Percentiles rank a stretch among this genome's conserved stretches.
These are phyloP conservation scores for Prunus campanulata DNA, from an alignment of 306 rosid genomes.

Conservation along the genomic window DNA sequence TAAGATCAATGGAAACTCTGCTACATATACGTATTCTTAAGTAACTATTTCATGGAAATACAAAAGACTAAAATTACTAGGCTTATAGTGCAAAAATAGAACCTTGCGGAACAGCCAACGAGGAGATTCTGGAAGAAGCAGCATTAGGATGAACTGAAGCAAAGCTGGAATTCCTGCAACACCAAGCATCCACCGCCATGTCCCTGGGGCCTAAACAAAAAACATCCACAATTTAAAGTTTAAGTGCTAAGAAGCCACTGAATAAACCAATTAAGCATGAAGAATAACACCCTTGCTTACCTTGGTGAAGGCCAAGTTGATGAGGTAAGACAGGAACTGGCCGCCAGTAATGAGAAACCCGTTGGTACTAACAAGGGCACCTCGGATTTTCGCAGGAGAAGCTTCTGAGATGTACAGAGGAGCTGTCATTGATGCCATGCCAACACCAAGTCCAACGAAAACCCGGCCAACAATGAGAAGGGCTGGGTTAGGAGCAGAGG, in stretches of 20 bases:
- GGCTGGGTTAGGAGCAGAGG: too few relatives aligned
- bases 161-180: slow-evolving; percentile 58
- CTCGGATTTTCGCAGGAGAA: slow-evolving; percentile 58
- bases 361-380: slow-evolving; percentile 65
- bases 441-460: too few relatives aligned
- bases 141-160: slow-evolving; percentile 40
- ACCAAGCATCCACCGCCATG: slow-evolving; percentile 86
- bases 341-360: slow-evolving; percentile 69
- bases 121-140: slow-evolving; percentile 63
- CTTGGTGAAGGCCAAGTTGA: slow-evolving; percentile 63
- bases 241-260: background rate
- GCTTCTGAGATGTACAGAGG: slow-evolving; percentile 66
- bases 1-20: background rate
- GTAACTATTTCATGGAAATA: too few relatives aligned
- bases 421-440: slow-evolving; percentile 72
- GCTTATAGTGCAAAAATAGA: background rate
- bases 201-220: slow-evolving; percentile 43
- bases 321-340: slow-evolving; percentile 63
- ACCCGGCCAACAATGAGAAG: too few relatives aligned
- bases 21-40: background rate
- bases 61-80: background rate
- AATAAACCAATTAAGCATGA: background rate
- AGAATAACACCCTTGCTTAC: slow-evolving; percentile 8
- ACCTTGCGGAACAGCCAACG: slow-evolving; percentile 71
- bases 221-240: background rate